Evolutionary conservation across 106 monocot genomes (phyloP).

Genomic region (Xerophyta viscosa): DNA sequence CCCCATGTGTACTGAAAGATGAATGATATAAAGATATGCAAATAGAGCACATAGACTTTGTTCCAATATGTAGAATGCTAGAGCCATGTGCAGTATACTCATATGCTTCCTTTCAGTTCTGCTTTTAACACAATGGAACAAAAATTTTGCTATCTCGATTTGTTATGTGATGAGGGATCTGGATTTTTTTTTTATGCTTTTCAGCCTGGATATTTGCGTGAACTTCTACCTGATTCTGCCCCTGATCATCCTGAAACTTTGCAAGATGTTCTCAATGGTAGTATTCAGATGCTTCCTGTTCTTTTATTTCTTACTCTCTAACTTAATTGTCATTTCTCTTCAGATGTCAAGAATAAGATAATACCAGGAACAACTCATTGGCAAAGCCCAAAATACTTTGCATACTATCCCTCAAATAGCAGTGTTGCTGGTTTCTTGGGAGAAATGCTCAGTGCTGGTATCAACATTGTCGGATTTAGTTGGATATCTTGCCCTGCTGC

Average conservation of each 20-base stretch:
- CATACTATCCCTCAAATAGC: conserved; percentile 77
- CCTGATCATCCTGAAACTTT: conserved; percentile 56
- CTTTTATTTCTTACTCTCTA: too few species aligned
- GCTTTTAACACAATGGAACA: too few species aligned
- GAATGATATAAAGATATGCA: too few species aligned
- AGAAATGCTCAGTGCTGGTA: conserved; percentile 79
- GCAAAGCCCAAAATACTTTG: conserved; percentile 78
- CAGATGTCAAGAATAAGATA: conserved; percentile 75
- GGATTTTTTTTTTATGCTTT: background rate
- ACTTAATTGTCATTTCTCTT: background rate
- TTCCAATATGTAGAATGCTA: too few species aligned
- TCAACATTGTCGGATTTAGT: conserved; percentile 78
- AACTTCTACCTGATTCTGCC: conserved; percentile 68
- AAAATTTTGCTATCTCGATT: too few species aligned
- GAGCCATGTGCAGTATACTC: too few species aligned
- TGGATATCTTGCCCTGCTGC: conserved; percentile 88
- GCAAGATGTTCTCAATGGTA: conserved; percentile 65
- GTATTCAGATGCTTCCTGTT: background rate
- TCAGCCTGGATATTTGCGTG: conserved; percentile 66
- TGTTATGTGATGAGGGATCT: too few species aligned
- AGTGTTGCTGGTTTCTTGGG: conserved; percentile 88
- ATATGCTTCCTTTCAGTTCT: too few species aligned
- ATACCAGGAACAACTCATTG: conserved; percentile 71
- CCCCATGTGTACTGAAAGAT: too few species aligned
- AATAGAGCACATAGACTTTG: too few species aligned